Percentiles rank a stretch among this genome's conserved stretches.
Conservation (phyloP, 2,329 filamentous ascomycete genomes). For the Alternaria angustiovoidea region DNA sequence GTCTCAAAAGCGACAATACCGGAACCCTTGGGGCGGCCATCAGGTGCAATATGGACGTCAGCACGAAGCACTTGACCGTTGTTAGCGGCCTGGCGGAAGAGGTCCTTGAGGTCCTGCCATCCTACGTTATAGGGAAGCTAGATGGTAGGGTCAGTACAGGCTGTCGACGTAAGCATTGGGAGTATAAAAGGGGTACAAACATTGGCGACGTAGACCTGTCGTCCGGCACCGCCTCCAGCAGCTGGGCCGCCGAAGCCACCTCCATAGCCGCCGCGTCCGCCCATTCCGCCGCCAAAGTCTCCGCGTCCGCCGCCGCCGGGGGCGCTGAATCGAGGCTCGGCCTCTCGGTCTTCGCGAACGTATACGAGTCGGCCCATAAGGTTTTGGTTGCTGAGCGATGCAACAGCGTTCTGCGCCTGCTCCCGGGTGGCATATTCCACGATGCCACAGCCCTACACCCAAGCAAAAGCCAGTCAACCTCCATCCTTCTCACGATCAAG, state of each 20-base stretch:
- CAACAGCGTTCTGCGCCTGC: slow-evolving; percentile 96
- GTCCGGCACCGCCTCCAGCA: slow-evolving; percentile 72
- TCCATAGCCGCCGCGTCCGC: slow-evolving; percentile 55
- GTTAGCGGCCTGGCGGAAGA: slow-evolving; percentile 85
- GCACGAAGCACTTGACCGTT: slow-evolving; percentile 78
- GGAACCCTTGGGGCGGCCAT: slow-evolving; percentile 93
- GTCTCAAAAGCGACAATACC: slow-evolving; percentile 97
- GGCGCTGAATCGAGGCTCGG: slow-evolving; percentile 93
- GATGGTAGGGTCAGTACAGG: slow-evolving; percentile 41
- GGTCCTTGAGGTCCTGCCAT: slow-evolving; percentile 98
- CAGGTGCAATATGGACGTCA: slow-evolving; percentile 90
- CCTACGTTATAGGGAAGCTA: slow-evolving; percentile 97
- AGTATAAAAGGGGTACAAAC: slow-evolving; percentile 70
- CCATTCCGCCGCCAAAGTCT: slow-evolving; percentile 55
- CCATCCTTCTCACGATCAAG: slow-evolving; percentile 79
- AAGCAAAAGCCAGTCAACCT: slow-evolving; percentile 96
- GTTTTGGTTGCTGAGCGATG: slow-evolving; percentile 98
- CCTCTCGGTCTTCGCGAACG: slow-evolving; percentile 98
- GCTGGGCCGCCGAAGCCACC: slow-evolving; percentile 59
- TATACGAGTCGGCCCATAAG: slow-evolving; percentile 98
- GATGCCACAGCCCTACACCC: slow-evolving; percentile 99
- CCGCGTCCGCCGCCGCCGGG: slow-evolving; percentile 64
- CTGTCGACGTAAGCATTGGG: slow-evolving; percentile 35
- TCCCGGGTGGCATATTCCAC: slow-evolving; percentile 99
- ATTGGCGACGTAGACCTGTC: slow-evolving; percentile 97